Evolutionary conservation across 768 basidiomycete genomes (phyloP).

Genomic region (Zangia roseola): DNA sequence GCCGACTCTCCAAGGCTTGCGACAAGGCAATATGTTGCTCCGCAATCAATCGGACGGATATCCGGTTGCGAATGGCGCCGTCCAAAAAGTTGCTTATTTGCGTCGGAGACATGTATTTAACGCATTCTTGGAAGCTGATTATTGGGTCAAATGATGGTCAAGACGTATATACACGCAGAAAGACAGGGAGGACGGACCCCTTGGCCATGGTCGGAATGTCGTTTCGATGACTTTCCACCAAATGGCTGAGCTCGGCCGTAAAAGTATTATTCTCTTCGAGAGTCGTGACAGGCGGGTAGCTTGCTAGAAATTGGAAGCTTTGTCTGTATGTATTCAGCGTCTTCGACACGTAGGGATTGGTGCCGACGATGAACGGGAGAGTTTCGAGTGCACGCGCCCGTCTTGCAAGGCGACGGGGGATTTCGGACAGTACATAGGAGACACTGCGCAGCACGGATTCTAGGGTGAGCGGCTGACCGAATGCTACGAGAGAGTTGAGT

Average conservation of each 20-base stretch:
- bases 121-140: constrained; percentile 79
- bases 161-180: not conserved
- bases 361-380: constrained; percentile 86
- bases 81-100: constrained; percentile 81
- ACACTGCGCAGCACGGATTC: constrained; percentile 75
- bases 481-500: constrained; percentile 70
- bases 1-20: constrained; percentile 52
- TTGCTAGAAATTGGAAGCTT: constrained; percentile 69
- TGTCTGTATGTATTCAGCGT: constrained; percentile 66
- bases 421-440: constrained; percentile 68
- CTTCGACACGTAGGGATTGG: constrained; percentile 81
- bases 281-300: constrained; percentile 60
- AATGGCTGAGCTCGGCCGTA: constrained; percentile 59
- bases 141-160: not conserved
- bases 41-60: constrained; percentile 84
- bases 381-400: constrained; percentile 72
- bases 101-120: constrained; percentile 78
- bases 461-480: constrained; percentile 69
- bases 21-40: constrained; percentile 90
- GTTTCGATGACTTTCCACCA: constrained; percentile 78
- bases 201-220: constrained; percentile 92
- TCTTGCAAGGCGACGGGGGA: constrained; percentile 73
- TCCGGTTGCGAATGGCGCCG: constrained; percentile 80
- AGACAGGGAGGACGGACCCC: constrained; percentile 51
- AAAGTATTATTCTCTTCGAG: constrained; percentile 71